Conservation (phyloP, 805 yeast species). For the Helenozyma baotianmanensis region DNA sequence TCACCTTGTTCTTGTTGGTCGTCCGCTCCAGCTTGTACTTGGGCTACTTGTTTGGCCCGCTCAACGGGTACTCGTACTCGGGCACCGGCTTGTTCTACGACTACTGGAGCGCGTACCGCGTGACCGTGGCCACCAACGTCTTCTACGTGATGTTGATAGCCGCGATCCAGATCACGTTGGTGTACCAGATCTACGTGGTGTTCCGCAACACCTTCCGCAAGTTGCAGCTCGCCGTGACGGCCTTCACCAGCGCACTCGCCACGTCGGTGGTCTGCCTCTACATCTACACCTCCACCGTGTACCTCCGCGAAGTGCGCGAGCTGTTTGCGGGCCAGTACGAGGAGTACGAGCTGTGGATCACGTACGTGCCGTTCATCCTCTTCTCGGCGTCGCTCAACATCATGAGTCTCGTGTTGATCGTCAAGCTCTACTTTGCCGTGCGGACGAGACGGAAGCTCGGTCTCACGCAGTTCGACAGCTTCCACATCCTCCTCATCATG, state of each 20-base stretch:
- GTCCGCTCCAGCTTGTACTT: slow-evolving; percentile 60
- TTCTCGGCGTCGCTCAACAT: slow-evolving; percentile 66
- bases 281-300: slow-evolving; percentile 46
- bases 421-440: slow-evolving; percentile 67
- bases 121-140: slow-evolving; percentile 59
- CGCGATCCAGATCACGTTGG: slow-evolving; percentile 59
- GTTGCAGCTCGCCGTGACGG: slow-evolving; percentile 29
- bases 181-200: slow-evolving; percentile 68
- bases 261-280: slow-evolving; percentile 56
- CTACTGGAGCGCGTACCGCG: slow-evolving; percentile 31
- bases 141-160: slow-evolving; percentile 57
- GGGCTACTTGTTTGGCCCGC: slow-evolving; percentile 49
- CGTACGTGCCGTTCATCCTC: slow-evolving; percentile 53
- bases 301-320: slow-evolving; percentile 23
- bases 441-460: slow-evolving; percentile 74
- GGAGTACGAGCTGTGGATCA: slow-evolving; percentile 34
- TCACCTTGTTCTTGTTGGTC: slow-evolving; percentile 50
- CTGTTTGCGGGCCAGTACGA: slow-evolving; percentile 1
- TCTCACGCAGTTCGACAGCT: slow-evolving; percentile 72
- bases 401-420: slow-evolving; percentile 54
- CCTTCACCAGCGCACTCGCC: slow-evolving; percentile 41
- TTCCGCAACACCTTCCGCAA: slow-evolving; percentile 45
- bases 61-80: slow-evolving; percentile 44
- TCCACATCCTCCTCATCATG: slow-evolving; percentile 79
- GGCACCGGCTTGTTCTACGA: slow-evolving; percentile 29